Conservation (phyloP, 202 grass and related monocot species). For the Setaria viridis region DNA sequence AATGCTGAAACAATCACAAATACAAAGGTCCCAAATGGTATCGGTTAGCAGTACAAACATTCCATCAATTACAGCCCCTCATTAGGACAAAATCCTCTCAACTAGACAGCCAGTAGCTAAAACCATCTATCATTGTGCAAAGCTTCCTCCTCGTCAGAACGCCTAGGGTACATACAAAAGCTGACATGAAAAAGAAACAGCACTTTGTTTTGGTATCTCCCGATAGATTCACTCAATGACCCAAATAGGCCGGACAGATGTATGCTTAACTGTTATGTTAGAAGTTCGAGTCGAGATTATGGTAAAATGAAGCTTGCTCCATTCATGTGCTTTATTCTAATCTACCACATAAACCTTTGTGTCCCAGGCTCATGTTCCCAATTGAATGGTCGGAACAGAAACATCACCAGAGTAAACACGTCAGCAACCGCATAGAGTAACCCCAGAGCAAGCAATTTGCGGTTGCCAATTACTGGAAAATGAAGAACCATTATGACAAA, state of each 20-base stretch:
- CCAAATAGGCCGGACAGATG: neutral
- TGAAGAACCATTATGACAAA: conserved; percentile 77
- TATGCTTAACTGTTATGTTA: neutral
- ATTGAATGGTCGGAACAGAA: conserved; percentile 80
- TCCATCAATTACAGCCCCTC: neutral
- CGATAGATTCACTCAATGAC: neutral
- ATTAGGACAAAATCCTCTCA: neutral
- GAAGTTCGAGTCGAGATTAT: neutral
- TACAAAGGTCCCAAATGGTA: neutral
- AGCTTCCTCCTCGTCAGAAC: conserved; percentile 1
- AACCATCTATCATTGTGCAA: neutral
- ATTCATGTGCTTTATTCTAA: neutral
- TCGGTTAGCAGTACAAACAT: neutral
- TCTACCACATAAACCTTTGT: conserved; percentile 97
- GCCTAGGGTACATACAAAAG: neutral
- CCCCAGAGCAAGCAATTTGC: conserved; percentile 54
- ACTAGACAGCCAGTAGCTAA: neutral
- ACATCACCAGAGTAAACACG: conserved; percentile 70
- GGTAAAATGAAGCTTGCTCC: neutral
- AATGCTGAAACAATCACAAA: neutral
- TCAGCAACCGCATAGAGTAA: conserved; percentile 62
- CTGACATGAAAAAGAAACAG: neutral
- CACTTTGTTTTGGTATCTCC: conserved; percentile 9
- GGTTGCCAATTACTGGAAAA: conserved; percentile 54
- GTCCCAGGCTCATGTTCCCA: conserved; percentile 79